Conservation (phyloP, 2,329 filamentous ascomycete species). For the Macrophomina phaseolina region DNA sequence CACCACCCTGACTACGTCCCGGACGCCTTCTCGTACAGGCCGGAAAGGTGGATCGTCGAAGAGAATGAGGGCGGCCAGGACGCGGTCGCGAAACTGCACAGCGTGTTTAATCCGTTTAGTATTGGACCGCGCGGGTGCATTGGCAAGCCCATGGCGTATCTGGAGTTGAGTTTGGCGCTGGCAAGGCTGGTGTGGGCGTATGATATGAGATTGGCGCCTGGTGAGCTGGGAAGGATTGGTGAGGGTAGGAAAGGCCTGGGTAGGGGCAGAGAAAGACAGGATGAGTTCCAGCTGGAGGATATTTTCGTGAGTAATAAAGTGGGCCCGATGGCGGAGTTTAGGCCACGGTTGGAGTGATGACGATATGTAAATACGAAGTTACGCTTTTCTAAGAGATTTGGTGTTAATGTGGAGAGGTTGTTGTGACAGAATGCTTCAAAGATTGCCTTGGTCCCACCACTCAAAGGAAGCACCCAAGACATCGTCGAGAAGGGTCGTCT, state of each 20-base stretch:
- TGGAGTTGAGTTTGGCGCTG: conserved; percentile 68
- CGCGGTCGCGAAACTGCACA: not conserved
- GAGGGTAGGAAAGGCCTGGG: conserved; percentile 6
- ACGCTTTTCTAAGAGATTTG: not conserved
- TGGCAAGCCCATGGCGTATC: conserved; percentile 71
- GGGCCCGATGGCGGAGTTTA: conserved; percentile 16
- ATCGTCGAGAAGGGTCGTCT: conserved; percentile 9
- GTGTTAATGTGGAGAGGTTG: not conserved
- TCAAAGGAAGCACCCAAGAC: conserved; percentile 3
- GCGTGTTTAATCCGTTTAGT: conserved; percentile 73
- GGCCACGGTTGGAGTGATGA: not conserved
- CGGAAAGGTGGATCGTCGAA: conserved; percentile 27
- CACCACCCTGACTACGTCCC: conserved; percentile 48
- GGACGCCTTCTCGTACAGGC: conserved; percentile 44
- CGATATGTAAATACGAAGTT: not conserved
- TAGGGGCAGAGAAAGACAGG: not conserved
- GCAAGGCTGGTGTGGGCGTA: conserved; percentile 67
- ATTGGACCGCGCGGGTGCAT: conserved; percentile 74
- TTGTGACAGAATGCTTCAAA: not conserved
- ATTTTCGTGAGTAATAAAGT: conserved; percentile 11
- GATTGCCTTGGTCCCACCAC: conserved; percentile 22
- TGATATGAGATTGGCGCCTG: conserved; percentile 52
- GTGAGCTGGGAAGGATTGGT: not conserved
- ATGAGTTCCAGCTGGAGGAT: conserved; percentile 9
- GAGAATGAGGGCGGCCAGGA: not conserved